Base-by-base conservation (phyloP, 225 moss, liverwort and hornwort species). In the Sphagnum tenellum region DNA sequence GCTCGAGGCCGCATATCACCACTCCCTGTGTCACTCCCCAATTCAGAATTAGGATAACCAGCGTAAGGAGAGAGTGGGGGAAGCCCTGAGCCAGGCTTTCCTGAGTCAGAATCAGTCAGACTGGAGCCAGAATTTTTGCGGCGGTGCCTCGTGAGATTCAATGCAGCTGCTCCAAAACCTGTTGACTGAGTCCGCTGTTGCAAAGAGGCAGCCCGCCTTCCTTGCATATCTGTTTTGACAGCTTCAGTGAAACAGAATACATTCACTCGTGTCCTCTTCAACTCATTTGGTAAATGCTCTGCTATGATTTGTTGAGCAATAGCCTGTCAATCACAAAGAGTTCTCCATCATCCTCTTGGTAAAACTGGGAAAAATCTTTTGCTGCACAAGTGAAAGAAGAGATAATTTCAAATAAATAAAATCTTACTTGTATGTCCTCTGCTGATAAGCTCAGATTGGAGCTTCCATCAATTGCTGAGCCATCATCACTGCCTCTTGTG, bases 191-290 rank as follows among this genome's bases (percentile, higher is more conserved):
- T 69, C 59, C 72, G 69, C 69, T 79, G 81, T 57, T 84, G 70
- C 60, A 67, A 62, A 59, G 65, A 55, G 4, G 51, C 12, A 48
- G 58, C 11, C 51, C 78, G 60, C 65, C 80, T 85, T 61, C 83
- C 87, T 59, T 76, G 74, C 46, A 66, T 65, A 53, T 78, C 76
- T 5, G 77, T 75, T 61, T 74, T 80, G 45, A 76, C 58, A 56
- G 76, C 75, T 69, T 93, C 87, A n/a, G 85, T 89, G 75, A 98
- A 98, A 63, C 96, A 98, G 55, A 93, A 80, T 4, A 90, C 77
- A 69, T 98, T 98, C 63, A 90, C 72, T 59, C 93, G 87, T 47
- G 90, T 89, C 69, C 93, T 87, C 77, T 79, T 85, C 65, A 98
- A 73, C 71, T 98, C 96, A 66, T n/a, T 59, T 59, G 88, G 77